A percentile compares a stretch with the other conserved stretches of the same genome.
Evolutionary conservation across 192 early-diverging fungal species (phyloP).

Genomic region (Umbelopsis sp.): DNA sequence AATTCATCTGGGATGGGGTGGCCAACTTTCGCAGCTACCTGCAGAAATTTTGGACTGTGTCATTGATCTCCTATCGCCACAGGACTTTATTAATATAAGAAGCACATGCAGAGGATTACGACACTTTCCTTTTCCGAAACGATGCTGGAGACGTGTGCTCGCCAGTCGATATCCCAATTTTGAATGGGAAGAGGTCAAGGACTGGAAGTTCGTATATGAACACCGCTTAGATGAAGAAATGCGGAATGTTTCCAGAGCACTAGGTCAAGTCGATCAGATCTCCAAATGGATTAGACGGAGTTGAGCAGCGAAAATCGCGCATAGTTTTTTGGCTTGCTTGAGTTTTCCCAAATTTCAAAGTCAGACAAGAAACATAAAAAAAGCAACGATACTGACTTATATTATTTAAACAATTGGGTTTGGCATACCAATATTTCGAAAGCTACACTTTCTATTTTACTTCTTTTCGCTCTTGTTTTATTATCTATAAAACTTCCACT

Average conservation of each 20-base stretch:
- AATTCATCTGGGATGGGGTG: background rate
- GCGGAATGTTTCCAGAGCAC: constrained; percentile 4
- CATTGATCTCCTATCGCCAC: background rate
- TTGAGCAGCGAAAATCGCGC: constrained; percentile 12
- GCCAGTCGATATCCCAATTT: background rate
- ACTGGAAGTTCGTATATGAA: constrained; percentile 13
- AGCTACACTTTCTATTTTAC: background rate
- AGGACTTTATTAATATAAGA: background rate
- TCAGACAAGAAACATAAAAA: background rate
- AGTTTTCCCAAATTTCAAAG: background rate
- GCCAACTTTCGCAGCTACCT: background rate
- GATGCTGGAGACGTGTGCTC: background rate
- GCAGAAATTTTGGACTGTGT: constrained; percentile 2
- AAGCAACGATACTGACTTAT: background rate
- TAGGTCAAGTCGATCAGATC: background rate
- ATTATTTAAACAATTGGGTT: no score
- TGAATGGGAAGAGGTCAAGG: background rate
- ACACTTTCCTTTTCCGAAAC: background rate
- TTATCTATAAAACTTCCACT: background rate
- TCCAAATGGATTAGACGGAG: constrained; percentile 13
- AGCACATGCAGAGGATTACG: constrained; percentile 4
- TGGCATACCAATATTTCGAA: background rate
- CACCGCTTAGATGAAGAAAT: constrained; percentile 7
- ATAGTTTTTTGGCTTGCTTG: background rate
- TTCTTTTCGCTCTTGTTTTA: background rate